Conservation (phyloP, 352 stramenopile species). For the Globisporangium paroecandrum region DNA sequence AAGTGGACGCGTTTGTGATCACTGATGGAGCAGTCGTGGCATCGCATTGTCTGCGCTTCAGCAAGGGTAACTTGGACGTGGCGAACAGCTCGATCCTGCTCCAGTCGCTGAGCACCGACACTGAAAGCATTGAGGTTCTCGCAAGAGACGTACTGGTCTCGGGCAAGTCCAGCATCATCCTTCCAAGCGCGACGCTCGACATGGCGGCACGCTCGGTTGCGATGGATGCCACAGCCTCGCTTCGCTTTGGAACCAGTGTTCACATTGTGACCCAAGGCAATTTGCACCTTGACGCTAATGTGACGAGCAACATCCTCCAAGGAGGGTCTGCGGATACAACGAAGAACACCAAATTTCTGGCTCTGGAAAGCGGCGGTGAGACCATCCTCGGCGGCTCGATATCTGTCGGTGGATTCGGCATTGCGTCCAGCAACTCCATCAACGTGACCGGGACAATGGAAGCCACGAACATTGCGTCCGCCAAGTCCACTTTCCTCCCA, state of each 20-base stretch:
- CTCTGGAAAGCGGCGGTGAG: conserved; percentile 48
- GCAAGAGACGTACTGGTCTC: conserved; percentile 45
- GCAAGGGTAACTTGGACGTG: conserved; percentile 36
- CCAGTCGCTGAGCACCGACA: conserved; percentile 20
- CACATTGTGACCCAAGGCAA: conserved; percentile 42
- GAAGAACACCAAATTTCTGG: conserved; percentile 33
- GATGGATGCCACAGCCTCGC: conserved; percentile 43
- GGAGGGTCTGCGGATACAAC: conserved; percentile 10
- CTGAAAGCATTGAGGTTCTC: conserved; percentile 16
- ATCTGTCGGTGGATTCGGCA: conserved; percentile 41
- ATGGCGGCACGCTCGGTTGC: conserved; percentile 43
- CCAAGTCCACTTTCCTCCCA: conserved; percentile 42
- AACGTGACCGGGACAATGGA: conserved; percentile 45
- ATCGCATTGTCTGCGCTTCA: conserved; percentile 28
- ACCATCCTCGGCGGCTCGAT: conserved; percentile 50
- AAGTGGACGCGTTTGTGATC: conserved; percentile 37
- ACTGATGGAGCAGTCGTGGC: conserved; percentile 49
- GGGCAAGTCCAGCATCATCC: conserved; percentile 34
- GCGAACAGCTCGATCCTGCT: conserved; percentile 51
- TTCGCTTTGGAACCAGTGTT: conserved; percentile 41
- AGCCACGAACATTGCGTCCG: conserved; percentile 33
- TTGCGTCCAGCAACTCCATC: conserved; percentile 50
- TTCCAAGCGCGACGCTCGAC: conserved; percentile 32
- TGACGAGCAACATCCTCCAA: conserved; percentile 30
- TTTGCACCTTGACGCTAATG: conserved; percentile 48